Evolutionary conservation across 371 early-diverging fungal species (phyloP), one percentile per base, ranked within the genome.

Genomic region (Basidiobolus meristosporus): DNA sequence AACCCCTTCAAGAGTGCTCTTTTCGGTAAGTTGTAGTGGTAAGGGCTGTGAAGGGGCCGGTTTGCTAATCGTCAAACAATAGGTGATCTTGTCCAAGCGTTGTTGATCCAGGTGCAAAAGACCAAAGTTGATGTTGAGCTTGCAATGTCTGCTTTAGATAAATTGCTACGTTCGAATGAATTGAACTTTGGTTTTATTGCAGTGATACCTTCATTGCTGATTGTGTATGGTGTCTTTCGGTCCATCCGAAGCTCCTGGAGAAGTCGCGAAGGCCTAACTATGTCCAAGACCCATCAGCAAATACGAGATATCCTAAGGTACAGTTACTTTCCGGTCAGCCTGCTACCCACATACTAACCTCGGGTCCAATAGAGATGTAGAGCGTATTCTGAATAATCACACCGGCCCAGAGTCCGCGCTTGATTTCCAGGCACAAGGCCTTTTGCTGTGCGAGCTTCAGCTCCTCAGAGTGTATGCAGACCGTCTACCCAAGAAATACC

Each of bases 151-250:
- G 93, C 90, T 0, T 50, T 96, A 15, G 95, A 96, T 56, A 86
- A 90, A 47, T 71, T 96, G 22, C 65, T 96, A 34, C 71, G 77
- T 46, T 76, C 93, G 0, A 93, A 96, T 57, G 95, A 96, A 51
- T 72, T 96, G 39, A 96, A 93, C 46, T 96, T 96, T 69, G 81
- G 85, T 9, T 72, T 95, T 45, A 48, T 95, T 31, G 73, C 74
- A 34, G 70, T 72, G 18, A 69, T 69, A 6, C 77, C 77, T 21
- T 67, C 70, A 21, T 60, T 77, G 57, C 51, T 74, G 29, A 42
- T 73, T 2, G 57, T 65, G 0, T 76, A 63, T 61, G 66, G 43
- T 63, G 5, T 52, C 54, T 17, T 35, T 12, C 34, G 12, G 7
- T 34, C 16, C 16, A 4, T 34, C 4, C 4, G 12, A 16, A 4